These are phyloP conservation scores for Picea abies DNA, from an alignment of 83 land plant genomes.

Conservation along the genomic window DNA sequence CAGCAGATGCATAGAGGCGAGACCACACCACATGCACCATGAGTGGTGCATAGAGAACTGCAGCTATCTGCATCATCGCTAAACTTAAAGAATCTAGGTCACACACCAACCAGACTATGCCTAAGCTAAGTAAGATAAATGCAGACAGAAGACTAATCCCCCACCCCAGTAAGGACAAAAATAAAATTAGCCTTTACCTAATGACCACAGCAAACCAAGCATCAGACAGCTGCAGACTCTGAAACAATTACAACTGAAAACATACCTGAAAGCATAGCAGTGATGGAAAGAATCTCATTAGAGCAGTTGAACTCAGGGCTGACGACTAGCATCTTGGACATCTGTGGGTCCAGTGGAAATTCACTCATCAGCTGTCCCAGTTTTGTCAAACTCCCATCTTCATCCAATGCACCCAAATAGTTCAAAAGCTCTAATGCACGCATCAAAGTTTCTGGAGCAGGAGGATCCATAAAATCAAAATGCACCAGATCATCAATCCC, in stretches of 20 bases:
- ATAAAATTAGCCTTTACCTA: too few relatives aligned
- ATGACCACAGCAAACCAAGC: too few relatives aligned
- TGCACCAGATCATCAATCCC: slow-evolving; percentile 16
- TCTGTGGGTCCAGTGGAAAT: slow-evolving; percentile 60
- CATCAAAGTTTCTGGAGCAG: slow-evolving; percentile 17
- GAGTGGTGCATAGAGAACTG: not conserved
- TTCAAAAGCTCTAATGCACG: slow-evolving; percentile 19
- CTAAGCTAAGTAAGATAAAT: not conserved
- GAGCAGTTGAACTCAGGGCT: slow-evolving; percentile 61
- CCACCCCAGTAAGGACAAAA: not conserved
- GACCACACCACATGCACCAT: slow-evolving; percentile 22
- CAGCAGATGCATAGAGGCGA: slow-evolving; percentile 61
- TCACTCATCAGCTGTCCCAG: slow-evolving; percentile 48
- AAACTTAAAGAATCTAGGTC: too few relatives aligned
- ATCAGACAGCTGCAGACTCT: too few relatives aligned
- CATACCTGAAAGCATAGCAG: slow-evolving; percentile 36
- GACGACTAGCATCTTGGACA: slow-evolving; percentile 58
- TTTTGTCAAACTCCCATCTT: slow-evolving; percentile 13
- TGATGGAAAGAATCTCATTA: slow-evolving; percentile 53
- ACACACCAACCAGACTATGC: not conserved
- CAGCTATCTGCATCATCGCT: not conserved
- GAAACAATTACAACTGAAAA: too few relatives aligned
- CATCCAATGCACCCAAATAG: slow-evolving; percentile 18
- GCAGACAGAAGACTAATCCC: not conserved
- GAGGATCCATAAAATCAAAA: slow-evolving; percentile 28